Evolutionary conservation across 2,329 filamentous ascomycete genomes (phyloP).

Genomic region (Scedosporium boydii): DNA sequence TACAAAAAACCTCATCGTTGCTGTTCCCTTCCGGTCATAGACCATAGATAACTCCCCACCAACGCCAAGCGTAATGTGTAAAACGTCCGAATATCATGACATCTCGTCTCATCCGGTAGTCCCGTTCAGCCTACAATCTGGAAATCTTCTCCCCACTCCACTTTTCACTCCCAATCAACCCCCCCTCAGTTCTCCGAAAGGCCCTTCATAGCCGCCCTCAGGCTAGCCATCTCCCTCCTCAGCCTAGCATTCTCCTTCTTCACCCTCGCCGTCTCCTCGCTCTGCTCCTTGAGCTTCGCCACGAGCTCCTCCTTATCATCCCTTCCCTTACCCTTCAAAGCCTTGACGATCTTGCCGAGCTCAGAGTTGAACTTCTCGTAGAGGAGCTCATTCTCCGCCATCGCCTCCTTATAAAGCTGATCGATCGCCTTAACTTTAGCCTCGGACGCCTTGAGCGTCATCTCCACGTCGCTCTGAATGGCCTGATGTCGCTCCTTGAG

Average conservation of each 20-base stretch:
- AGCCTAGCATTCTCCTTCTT: slow-evolving; percentile 81
- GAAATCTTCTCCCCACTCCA: not conserved
- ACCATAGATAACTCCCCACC: not conserved
- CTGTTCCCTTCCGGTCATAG: not conserved
- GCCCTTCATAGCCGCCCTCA: slow-evolving; percentile 46
- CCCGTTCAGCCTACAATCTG: not conserved
- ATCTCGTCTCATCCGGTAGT: not conserved
- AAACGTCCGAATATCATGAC: not conserved
- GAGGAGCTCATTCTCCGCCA: slow-evolving; percentile 83
- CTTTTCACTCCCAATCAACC: not conserved
- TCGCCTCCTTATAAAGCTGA: slow-evolving; percentile 78
- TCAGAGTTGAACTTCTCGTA: slow-evolving; percentile 93
- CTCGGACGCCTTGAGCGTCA: slow-evolving; percentile 63
- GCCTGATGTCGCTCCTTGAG: slow-evolving; percentile 50
- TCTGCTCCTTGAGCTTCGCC: slow-evolving; percentile 57
- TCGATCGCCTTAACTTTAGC: slow-evolving; percentile 74
- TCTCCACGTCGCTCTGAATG: slow-evolving; percentile 63
- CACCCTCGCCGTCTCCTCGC: slow-evolving; percentile 66
- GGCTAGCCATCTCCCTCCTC: slow-evolving; percentile 70
- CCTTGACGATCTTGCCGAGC: slow-evolving; percentile 70
- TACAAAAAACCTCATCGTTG: not conserved
- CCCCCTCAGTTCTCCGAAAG: not conserved
- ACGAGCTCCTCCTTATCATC: slow-evolving; percentile 74
- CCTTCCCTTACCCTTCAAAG: slow-evolving; percentile 60
- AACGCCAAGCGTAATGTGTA: not conserved